phyloP scores from a whole-genome alignment of 768 basidiomycete genomes.

The Neoboletus magnificus region DNA sequence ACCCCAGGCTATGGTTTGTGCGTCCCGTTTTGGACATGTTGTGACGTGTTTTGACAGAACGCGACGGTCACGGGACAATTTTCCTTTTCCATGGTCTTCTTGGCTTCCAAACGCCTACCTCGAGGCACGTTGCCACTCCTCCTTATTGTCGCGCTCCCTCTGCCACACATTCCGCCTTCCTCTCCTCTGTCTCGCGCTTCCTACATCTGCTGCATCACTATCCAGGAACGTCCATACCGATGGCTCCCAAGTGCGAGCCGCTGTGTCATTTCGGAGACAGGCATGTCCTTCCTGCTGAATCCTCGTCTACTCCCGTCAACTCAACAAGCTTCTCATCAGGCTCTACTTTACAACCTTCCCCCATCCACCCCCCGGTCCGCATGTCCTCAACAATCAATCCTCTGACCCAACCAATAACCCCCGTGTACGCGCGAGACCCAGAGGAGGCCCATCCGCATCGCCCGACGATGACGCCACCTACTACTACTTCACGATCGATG shows the following conservation, averaged over 20 bases:
- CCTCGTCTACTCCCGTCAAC: conserved; percentile 3
- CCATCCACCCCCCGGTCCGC: conserved; percentile 64
- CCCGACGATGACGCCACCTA: conserved; percentile 75
- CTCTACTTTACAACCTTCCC: conserved; percentile 90
- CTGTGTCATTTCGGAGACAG: conserved; percentile 78
- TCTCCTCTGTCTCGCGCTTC: neutral
- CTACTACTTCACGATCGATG: conserved; percentile 92
- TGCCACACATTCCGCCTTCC: conserved; percentile 1
- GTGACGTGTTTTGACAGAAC: conserved; percentile 26
- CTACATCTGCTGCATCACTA: conserved; percentile 8
- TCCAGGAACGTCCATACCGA: conserved; percentile 14
- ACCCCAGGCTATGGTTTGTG: conserved; percentile 23
- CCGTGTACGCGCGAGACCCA: conserved; percentile 57
- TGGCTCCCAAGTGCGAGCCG: conserved; percentile 62
- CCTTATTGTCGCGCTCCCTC: conserved; percentile 22
- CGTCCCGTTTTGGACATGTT: conserved; percentile 14
- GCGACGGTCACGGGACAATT: conserved; percentile 36
- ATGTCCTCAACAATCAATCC: conserved; percentile 58
- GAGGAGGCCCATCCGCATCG: conserved; percentile 57
- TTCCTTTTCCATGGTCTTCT: conserved; percentile 33
- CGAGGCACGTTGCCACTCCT: conserved; percentile 29
- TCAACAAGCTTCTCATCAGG: conserved; percentile 37
- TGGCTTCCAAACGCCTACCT: conserved; percentile 26
- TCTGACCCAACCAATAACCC: conserved; percentile 53
- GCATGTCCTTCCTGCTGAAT: conserved; percentile 35